Evolutionary conservation across 2,329 filamentous ascomycete genomes (phyloP).

Genomic region (Bipolaris victoriae): DNA sequence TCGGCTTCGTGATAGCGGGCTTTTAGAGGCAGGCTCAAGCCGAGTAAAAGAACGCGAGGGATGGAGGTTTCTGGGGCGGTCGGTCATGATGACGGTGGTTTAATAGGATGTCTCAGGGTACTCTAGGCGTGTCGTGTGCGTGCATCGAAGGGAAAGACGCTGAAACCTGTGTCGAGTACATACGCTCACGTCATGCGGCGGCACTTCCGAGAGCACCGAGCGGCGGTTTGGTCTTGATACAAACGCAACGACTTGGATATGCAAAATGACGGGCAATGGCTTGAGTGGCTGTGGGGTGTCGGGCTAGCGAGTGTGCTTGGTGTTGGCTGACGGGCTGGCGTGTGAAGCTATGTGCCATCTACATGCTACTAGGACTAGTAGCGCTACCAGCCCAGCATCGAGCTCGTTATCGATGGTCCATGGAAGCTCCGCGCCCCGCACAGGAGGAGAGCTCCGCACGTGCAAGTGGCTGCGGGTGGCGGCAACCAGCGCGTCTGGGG

Average conservation of each 20-base stretch:
- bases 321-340: neutral
- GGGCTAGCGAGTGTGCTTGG: neutral
- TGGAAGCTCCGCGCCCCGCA: conserved; percentile 11
- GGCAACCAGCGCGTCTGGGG: conserved; percentile 8
- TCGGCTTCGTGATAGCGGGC: conserved; percentile 49
- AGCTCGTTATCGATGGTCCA: conserved; percentile 10
- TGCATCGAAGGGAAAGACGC: conserved; percentile 30
- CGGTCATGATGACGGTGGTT: conserved; percentile 34
- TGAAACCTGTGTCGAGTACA: conserved; percentile 33
- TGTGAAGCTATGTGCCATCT: neutral
- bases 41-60: conserved; percentile 58
- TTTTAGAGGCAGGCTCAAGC: conserved; percentile 49
- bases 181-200: conserved; percentile 41
- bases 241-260: neutral
- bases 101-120: conserved; percentile 13
- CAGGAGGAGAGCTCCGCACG: conserved; percentile 15
- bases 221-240: neutral
- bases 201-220: conserved; percentile 8
- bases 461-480: conserved; percentile 11
- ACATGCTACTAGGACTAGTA: neutral
- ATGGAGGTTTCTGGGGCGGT: conserved; percentile 47
- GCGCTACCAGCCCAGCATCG: neutral
- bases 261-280: neutral
- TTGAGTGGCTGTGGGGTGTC: neutral
- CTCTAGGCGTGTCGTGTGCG: conserved; percentile 30